Evolutionary conservation across 371 early-diverging fungal species (phyloP), one percentile per base, ranked within the genome.

Genomic region (Saksenaea oblongispora): DNA sequence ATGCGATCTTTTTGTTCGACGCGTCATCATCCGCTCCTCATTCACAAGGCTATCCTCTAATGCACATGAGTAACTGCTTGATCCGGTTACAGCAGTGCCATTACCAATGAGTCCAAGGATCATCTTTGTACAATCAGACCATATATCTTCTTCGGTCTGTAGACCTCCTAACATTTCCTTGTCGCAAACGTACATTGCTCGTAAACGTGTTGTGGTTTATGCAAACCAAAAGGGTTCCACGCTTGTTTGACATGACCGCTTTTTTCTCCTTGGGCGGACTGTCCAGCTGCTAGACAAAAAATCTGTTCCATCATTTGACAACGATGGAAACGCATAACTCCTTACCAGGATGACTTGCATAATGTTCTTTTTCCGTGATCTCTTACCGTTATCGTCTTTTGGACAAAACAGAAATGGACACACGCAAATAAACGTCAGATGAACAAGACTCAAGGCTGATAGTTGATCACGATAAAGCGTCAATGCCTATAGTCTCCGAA

Each of bases 31-130:
- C 11, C 26, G 54, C 47, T 56, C 37, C 42, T 41, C 44, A n/a
- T 44, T 51, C 26, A 27, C 37, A 14, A 28, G 24, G 53, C 66
- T 70, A 18, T 71, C 74, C 68, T 73, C 74, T 76, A 61, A 55
- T 44, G 17, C 36, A 31, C 17, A 53, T 22, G 24, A 42, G 34
- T 51, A 35, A 54, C 1, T 39, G 8, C 36, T 39, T 11, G 39
- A n/a, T 14, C n/a, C 10, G 39, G 11, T 39, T 39, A 31, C 10
- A n/a, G n/a, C n/a, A n/a, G 11, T 39, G 39, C 11, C n/a, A 66
- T 64, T 71, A 78, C 81, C 81, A 51, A 80, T 26, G 18, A 80
- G 64, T 15, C 70, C 67, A n/a, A 80, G 61, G 9, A 80, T 66
- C 15, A 76, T 59, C 37, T 66, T 72, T 10, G 69, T 60, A 56